A percentile compares a stretch with the other conserved stretches of the same genome.
phyloP scores from a whole-genome alignment of 1,139 yeast genomes.

The Candida labiduridarum region DNA sequence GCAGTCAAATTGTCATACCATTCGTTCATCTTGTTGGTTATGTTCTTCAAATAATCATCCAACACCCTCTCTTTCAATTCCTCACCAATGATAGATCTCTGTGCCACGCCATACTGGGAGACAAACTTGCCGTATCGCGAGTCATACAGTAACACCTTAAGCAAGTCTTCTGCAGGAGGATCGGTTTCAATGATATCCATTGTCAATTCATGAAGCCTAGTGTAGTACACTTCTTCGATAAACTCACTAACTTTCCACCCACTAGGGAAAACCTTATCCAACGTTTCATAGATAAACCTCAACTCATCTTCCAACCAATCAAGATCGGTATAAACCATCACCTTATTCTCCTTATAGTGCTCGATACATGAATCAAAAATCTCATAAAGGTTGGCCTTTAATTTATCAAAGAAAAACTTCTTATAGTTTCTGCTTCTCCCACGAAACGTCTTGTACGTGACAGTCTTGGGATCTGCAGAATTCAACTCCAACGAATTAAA shows the following conservation, averaged over 20 bases:
- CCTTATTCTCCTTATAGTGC: conserved; percentile 55
- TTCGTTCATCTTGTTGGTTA: conserved; percentile 73
- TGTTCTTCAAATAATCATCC: conserved; percentile 72
- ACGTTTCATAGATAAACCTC: conserved; percentile 58
- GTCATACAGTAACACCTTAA: conserved; percentile 73
- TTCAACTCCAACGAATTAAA: conserved; percentile 44
- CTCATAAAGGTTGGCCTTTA: conserved; percentile 62
- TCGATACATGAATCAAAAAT: conserved; percentile 68
- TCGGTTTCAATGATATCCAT: conserved; percentile 66
- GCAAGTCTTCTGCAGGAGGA: conserved; percentile 69
- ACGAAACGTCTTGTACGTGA: conserved; percentile 40
- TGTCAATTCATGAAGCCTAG: conserved; percentile 63
- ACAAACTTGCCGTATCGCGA: conserved; percentile 56
- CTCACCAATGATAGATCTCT: conserved; percentile 66
- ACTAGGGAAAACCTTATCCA: conserved; percentile 62
- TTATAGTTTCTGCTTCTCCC: conserved; percentile 63
- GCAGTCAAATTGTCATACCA: conserved; percentile 73
- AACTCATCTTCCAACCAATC: conserved; percentile 88
- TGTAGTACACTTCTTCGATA: conserved; percentile 69
- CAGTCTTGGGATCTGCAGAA: conserved; percentile 20
- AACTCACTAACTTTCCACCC: conserved; percentile 73
- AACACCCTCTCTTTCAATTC: conserved; percentile 61
- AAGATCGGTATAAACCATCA: conserved; percentile 67
- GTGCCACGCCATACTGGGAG: conserved; percentile 40
- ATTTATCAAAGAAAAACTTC: conserved; percentile 59